Percentiles rank a stretch among this genome's conserved stretches.
These are phyloP conservation scores for Maudiozyma serrabonitensis DNA, from an alignment of 805 yeast genomes.

Conservation along the genomic window DNA sequence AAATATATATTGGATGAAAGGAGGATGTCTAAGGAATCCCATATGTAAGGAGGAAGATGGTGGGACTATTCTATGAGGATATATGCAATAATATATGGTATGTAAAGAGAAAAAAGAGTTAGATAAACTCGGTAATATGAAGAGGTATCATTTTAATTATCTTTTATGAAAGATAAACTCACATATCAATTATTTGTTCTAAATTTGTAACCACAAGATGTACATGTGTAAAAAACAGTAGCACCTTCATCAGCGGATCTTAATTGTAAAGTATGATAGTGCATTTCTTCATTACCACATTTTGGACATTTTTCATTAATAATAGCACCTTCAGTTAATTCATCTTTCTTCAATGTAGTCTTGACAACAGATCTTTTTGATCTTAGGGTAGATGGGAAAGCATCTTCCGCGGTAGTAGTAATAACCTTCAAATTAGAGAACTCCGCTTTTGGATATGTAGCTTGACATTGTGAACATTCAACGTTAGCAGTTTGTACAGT, in stretches of 20 bases:
- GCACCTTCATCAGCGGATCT: constrained; percentile 99
- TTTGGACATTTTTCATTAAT: constrained; percentile 97
- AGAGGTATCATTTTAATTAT: background rate
- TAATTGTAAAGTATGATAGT: constrained; percentile 89
- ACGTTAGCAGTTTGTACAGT: constrained; percentile 35
- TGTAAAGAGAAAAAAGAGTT: no score
- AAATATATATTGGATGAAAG: no score
- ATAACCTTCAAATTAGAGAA: constrained; percentile 77
- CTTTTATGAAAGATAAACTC: background rate
- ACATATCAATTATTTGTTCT: constrained; percentile 72
- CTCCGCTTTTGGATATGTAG: constrained; percentile 28
- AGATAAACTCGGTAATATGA: no score
- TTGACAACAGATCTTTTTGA: constrained; percentile 85
- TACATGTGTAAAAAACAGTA: constrained; percentile 95
- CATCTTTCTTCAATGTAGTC: constrained; percentile 65
- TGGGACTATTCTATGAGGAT: no score
- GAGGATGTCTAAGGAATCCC: no score
- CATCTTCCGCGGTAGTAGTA: constrained; percentile 82
- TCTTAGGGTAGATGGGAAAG: constrained; percentile 80
- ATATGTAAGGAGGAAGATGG: no score
- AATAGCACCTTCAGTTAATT: constrained; percentile 89
- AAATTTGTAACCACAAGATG: constrained; percentile 83
- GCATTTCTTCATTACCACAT: constrained; percentile 98
- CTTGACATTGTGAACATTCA: constrained; percentile 47
- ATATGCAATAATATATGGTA: no score